Conservation (phyloP, 345 rosid genomes). For the Eucalyptus curtisii region DNA sequence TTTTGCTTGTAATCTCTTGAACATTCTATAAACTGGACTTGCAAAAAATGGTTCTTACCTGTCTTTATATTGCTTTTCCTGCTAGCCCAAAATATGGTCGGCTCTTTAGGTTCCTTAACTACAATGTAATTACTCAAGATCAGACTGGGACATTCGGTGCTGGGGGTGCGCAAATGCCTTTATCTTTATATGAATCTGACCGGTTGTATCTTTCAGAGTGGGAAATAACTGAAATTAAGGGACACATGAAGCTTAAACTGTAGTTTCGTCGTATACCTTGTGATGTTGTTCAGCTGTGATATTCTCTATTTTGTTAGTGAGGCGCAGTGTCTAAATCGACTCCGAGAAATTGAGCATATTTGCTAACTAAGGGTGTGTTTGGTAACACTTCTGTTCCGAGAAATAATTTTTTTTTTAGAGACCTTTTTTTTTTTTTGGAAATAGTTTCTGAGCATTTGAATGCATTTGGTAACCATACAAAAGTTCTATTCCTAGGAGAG, state of each 20-base stretch:
- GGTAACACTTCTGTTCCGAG: fast-evolving
- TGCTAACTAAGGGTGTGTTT: background rate
- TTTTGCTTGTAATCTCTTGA: background rate
- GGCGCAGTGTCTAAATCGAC: background rate
- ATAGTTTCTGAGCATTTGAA: no score
- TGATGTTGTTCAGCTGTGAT: background rate
- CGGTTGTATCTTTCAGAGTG: background rate
- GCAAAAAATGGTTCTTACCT: background rate
- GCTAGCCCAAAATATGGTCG: background rate
- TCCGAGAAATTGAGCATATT: background rate
- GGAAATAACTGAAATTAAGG: background rate
- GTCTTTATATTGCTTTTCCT: background rate
- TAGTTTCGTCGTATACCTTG: background rate
- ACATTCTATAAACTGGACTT: background rate
- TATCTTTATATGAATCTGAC: background rate
- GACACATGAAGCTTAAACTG: background rate
- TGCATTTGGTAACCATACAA: no score
- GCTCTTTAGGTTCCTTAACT: background rate
- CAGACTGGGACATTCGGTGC: background rate
- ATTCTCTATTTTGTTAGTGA: background rate
- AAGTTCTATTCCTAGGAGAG: no score
- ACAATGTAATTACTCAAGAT: background rate
- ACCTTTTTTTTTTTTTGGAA: fast-evolving
- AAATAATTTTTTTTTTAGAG: no score
- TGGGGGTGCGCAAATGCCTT: background rate